Base-by-base conservation (phyloP, 768 basidiomycete genomes). In the Tubosaeta sp. region DNA sequence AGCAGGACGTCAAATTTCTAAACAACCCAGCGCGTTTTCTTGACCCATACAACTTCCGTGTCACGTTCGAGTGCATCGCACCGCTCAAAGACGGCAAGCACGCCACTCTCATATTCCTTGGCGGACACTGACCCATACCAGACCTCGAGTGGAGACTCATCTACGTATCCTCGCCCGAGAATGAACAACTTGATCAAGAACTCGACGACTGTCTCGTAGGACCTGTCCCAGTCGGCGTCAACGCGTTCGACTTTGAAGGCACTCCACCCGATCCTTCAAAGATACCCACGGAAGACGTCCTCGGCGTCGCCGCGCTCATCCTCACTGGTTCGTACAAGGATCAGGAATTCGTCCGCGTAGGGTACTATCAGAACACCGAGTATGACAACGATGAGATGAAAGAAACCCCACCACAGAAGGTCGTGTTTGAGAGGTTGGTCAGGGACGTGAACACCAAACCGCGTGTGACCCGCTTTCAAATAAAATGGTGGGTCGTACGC, bases 281-380 rank as follows among this genome's bases (percentile, higher is more conserved):
- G 60, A 94, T 98, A 59, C 95, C 94, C 2, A 63, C 81, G 31
- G 85, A 91, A 55, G 95, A 98, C 65, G 91, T 95, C 31, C 79
- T 99, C 12, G 97, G 97, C 43, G 95, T 99, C 16, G 91, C 95
- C 2, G 97, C 95, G 6, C 86, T 98, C 65, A 97, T 99, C 62
- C 81, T 99, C 47, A 98, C 95, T 0, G 97, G 93, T 7, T 91
- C 90, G 11, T 99, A 98, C 71, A 84, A 85, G 35, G 95, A 97
- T 47, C 95, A 97, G 64, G 97, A 98, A 68, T 99, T 99, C 64
- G 95, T 99, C n/a, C 85, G 95, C 43, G 95, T 99, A 26, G 97
- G 97, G 7, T 98, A 99, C 68, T 99, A 99, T 70, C 97, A 98
- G 72, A 95, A 98, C 65, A 97, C 95, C 25, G 95, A 98, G 70